Evolutionary conservation across 2,329 filamentous ascomycete species (phyloP), one percentile per base, ranked within the genome.

Genomic region (Fusarium verrucosum): DNA sequence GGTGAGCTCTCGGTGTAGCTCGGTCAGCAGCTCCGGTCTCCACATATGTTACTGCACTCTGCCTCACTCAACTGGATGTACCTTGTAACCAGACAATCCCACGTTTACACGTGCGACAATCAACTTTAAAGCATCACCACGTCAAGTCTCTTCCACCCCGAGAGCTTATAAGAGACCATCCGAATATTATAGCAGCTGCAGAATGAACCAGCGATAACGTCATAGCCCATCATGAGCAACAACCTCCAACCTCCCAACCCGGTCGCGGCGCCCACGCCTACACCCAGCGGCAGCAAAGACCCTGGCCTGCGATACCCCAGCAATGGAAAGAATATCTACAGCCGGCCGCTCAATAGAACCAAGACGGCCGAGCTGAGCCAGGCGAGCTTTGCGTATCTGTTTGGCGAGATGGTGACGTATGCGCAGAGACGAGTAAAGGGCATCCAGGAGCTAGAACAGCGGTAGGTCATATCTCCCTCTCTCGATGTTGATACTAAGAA

Each of bases 281-380:
- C 56, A 4, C 50, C 57, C 58, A 77, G 79, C 28, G 41, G 62
- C 36, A 52, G 33, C 68, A 82, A 83, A 74, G 82, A 83, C 66
- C 76, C 83, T 30, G 89, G 91, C 23, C 88, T 99, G 62, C 91
- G 93, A 69, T 92, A 96, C 73, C 94, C 95, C 43, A 92, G 92
- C 54, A 96, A 89, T 77, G 92, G 93, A 81, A 98, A 98, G 82
- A 97, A 93, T 66, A 98, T 99, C 81, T 99, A 98, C 82, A 93
- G 97, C 82, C 87, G 95, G 52, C 93, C 96, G 62, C 83, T 98
- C 62, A 97, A 97, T 79, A 91, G 95, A 66, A 90, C 89, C 71
- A 92, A 92, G 76, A 92, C 91, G 71, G 87, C 91, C 57, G 94
- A 98, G 82, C 87, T 96, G 68, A 97, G 93, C 77, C 91, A 96